Evolutionary conservation across 1,139 yeast species (phyloP).

Genomic region (Taphrina wiesneri): DNA sequence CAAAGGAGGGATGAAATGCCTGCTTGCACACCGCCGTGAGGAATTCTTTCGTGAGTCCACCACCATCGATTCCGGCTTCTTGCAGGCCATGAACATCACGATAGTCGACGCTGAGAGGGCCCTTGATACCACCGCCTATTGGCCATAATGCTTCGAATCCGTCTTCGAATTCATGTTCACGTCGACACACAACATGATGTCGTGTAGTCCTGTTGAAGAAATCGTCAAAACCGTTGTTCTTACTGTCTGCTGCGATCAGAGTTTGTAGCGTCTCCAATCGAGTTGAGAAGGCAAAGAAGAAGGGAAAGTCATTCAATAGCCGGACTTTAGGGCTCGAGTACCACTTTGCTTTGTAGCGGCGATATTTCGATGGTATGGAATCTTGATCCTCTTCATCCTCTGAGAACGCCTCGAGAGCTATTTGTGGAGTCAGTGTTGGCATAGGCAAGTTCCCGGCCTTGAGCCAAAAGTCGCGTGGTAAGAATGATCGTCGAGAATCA

Average conservation of each 20-base stretch:
- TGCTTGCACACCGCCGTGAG: constrained; percentile 70
- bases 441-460: constrained; percentile 43
- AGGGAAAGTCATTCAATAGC: constrained; percentile 67
- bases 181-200: constrained; percentile 59
- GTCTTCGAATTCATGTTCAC: constrained; percentile 71
- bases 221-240: constrained; percentile 37
- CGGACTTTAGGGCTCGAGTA: background rate
- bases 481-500: constrained; percentile 64
- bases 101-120: constrained; percentile 64
- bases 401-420: constrained; percentile 45
- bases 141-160: constrained; percentile 62
- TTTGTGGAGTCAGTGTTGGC: constrained; percentile 41
- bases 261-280: constrained; percentile 72
- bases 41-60: constrained; percentile 92
- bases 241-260: constrained; percentile 59
- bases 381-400: constrained; percentile 46
- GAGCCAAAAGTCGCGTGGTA: constrained; percentile 62
- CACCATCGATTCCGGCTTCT: constrained; percentile 95
- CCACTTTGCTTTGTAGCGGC: background rate
- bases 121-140: constrained; percentile 57
- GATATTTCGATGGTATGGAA: constrained; percentile 27
- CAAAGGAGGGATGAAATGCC: constrained; percentile 57
- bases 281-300: constrained; percentile 70
- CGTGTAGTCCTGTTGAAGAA: constrained; percentile 40
- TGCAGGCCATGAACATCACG: constrained; percentile 68